These are phyloP conservation scores for Tricholoma sp. DNA, from an alignment of 768 basidiomycete species.

Conservation along the genomic window DNA sequence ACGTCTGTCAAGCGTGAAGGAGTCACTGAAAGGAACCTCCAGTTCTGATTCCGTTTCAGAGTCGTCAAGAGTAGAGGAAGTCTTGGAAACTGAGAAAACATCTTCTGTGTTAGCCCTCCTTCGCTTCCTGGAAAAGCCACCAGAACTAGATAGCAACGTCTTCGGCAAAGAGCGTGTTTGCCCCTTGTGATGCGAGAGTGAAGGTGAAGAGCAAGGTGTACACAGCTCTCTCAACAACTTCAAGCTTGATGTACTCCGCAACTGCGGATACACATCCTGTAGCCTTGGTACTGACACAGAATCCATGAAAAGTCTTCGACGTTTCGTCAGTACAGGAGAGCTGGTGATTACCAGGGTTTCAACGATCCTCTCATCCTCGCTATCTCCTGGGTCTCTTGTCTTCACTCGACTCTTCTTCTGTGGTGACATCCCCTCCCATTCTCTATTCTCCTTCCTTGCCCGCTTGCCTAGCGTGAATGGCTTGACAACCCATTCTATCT, in stretches of 20 bases:
- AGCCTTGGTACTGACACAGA: slow-evolving; percentile 18
- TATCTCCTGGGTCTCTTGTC: slow-evolving; percentile 19
- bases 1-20: neutral
- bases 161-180: slow-evolving; percentile 5
- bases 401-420: slow-evolving; percentile 17
- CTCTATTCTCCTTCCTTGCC: slow-evolving; percentile 27
- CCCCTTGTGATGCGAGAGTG: neutral
- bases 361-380: slow-evolving; percentile 24
- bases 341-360: slow-evolving; percentile 1
- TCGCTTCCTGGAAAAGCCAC: slow-evolving; percentile 6
- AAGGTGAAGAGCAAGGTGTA: neutral
- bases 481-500: slow-evolving; percentile 3
- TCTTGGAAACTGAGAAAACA: slow-evolving; percentile 1
- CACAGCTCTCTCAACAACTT: neutral
- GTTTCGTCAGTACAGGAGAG: slow-evolving; percentile 20
- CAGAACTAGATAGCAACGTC: neutral
- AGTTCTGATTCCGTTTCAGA: neutral
- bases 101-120: slow-evolving; percentile 5
- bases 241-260: slow-evolving; percentile 6
- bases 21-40: slow-evolving; percentile 6
- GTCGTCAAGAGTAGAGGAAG: neutral
- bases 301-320: slow-evolving; percentile 29
- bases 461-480: slow-evolving; percentile 39
- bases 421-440: slow-evolving; percentile 18
- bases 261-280: slow-evolving; percentile 7